Percentiles rank a stretch among this genome's conserved stretches.
These are phyloP conservation scores for Trichosporon coremiiforme DNA, from an alignment of 1,284 basidiomycete genomes.

Conservation along the genomic window DNA sequence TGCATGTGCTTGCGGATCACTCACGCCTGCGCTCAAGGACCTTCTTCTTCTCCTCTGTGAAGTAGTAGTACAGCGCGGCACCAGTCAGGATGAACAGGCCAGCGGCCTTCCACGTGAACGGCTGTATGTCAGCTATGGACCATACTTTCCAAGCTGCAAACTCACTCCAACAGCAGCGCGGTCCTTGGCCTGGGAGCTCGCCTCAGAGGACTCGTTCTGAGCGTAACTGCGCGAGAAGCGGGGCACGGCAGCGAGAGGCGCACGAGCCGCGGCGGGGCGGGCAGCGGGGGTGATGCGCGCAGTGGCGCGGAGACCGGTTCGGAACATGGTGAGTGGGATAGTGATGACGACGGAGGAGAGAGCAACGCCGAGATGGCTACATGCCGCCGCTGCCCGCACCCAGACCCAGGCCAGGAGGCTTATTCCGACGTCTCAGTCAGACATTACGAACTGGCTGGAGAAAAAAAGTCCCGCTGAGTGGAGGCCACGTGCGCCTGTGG, in stretches of 20 bases:
- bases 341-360: not conserved
- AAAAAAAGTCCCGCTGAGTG: slow-evolving; percentile 10
- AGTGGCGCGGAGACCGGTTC: slow-evolving; percentile 9
- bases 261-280: slow-evolving; percentile 9
- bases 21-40: slow-evolving; percentile 72
- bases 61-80: slow-evolving; percentile 81
- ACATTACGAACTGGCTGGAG: slow-evolving; percentile 4
- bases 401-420: not conserved
- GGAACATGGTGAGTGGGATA: slow-evolving; percentile 9
- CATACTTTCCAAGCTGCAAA: not conserved
- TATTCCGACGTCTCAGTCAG: not conserved
- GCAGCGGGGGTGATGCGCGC: not conserved
- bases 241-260: slow-evolving; percentile 9
- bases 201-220: slow-evolving; percentile 21
- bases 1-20: slow-evolving; percentile 34
- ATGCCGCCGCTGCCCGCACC: not conserved
- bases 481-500: slow-evolving; percentile 1
- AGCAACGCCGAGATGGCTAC: slow-evolving; percentile 7
- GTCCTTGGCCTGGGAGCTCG: slow-evolving; percentile 28
- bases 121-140: slow-evolving; percentile 58
- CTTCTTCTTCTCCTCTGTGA: slow-evolving; percentile 80
- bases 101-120: slow-evolving; percentile 84
- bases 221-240: slow-evolving; percentile 7
- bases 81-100: slow-evolving; percentile 81
- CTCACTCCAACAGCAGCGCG: slow-evolving; percentile 37